Conservation (phyloP, 495 filamentous ascomycete genomes). For the Parathielavia appendiculata region DNA sequence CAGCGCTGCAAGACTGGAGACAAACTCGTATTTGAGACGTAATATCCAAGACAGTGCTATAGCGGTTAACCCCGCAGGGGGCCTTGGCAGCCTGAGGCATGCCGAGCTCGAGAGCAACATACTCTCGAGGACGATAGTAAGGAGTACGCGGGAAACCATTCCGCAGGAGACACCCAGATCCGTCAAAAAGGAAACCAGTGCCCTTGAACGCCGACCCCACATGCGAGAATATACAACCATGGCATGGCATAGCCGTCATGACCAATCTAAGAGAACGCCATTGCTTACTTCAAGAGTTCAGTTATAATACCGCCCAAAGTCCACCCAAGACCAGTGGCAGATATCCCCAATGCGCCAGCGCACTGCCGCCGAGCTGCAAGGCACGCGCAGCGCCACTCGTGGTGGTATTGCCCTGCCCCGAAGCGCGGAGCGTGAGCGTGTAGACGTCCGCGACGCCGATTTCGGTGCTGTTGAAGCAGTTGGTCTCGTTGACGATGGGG, state of each 20-base stretch:
- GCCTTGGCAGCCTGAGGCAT: too few species aligned
- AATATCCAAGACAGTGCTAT: too few species aligned
- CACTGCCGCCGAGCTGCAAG: slow-evolving; percentile 11
- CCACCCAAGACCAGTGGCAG: slow-evolving; percentile 34
- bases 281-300: background rate
- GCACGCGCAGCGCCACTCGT: slow-evolving; percentile 19
- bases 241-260: background rate
- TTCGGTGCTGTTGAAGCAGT: slow-evolving; percentile 78
- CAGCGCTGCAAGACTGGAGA: too few species aligned
- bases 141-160: too few species aligned
- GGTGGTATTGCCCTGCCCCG: slow-evolving; percentile 29
- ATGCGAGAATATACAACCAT: slow-evolving; percentile 17
- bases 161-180: too few species aligned
- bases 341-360: slow-evolving; percentile 33
- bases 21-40: too few species aligned
- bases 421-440: slow-evolving; percentile 46
- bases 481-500: slow-evolving; percentile 62
- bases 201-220: slow-evolving; percentile 22
- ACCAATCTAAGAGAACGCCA: background rate
- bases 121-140: too few species aligned
- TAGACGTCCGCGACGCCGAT: slow-evolving; percentile 73
- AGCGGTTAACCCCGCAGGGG: too few species aligned
- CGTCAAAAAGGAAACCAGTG: background rate
- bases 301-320: slow-evolving; percentile 34
- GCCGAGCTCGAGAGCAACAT: too few species aligned